Base-by-base conservation (phyloP, 2,329 filamentous ascomycete genomes). In the Stenocarpella maydis region DNA sequence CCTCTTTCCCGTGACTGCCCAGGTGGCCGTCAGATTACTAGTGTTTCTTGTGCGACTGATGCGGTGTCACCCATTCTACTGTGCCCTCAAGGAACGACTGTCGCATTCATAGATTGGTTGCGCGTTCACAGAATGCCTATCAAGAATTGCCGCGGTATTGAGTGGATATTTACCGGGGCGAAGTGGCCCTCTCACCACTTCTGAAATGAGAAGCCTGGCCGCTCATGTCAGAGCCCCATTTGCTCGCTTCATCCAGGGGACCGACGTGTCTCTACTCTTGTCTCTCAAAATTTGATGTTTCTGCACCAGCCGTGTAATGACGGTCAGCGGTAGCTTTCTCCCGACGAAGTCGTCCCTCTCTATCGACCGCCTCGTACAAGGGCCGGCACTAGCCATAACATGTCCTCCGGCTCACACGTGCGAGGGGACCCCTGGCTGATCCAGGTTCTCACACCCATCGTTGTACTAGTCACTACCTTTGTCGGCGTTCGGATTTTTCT, bases 381-480 rank as follows among this genome's bases (percentile, higher is more conserved):
- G 41, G 26, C 21, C 14, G 26, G 41, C 3, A 21, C 26, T 7
- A 5, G 3, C 12, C 26, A 17, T 14, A n/a, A 61, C 6, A 63
- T 63, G 58, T 14, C 58, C 28, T 37, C 58, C n/a, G 28, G n/a
- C 14, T 17, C 58, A 19, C 41, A 17, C 19, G 58, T 63, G 3
- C n/a, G 58, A 37, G 58, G 58, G 7, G 28, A 63, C 9, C 43
- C 43, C 2, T 49, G 43, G 58, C 43, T 63, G n/a, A 49, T 63
- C 7, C 58, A 63, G 28, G 58, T 63, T 3, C n/a, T 49, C n/a
- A 63, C 58, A 19, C 58, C 58, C 17, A 43, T 49, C n/a, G 28
- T 28, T 8, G 15, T 63, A 0, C 14, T 63, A 17, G 58, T 49
- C n/a, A 63, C 43, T 5, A 43, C 58, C 17, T 28, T 49, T 4